A percentile compares a stretch with the other conserved stretches of the same genome.
Evolutionary conservation across 2,329 filamentous ascomycete species (phyloP).

Genomic region (Xylaria hypoxylon): DNA sequence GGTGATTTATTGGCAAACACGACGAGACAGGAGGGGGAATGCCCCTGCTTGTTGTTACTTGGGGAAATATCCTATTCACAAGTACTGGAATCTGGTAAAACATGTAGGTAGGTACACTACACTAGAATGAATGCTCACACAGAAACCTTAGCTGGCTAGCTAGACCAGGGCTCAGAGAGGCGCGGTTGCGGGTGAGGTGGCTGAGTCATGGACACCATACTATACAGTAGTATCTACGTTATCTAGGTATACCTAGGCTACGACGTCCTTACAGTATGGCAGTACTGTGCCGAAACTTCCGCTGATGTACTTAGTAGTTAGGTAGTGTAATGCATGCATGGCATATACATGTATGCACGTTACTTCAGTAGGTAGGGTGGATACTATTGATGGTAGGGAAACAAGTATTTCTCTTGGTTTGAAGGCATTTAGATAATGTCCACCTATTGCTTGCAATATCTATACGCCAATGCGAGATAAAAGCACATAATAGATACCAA

Average conservation of each 20-base stretch:
- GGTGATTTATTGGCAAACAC: background rate
- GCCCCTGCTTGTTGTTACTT: conserved; percentile 1
- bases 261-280: conserved; percentile 18
- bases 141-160: too few relatives aligned
- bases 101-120: conserved; percentile 1
- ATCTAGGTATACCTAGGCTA: conserved; percentile 17
- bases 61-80: background rate
- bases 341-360: conserved; percentile 17
- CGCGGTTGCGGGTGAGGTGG: conserved; percentile 27
- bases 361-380: conserved; percentile 14
- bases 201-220: conserved; percentile 29
- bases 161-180: conserved; percentile 13
- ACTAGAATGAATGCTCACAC: background rate
- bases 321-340: conserved; percentile 31
- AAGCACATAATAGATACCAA: background rate
- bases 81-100: background rate
- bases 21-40: background rate
- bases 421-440: background rate
- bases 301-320: conserved; percentile 1
- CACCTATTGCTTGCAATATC: background rate
- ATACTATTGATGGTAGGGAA: conserved; percentile 9
- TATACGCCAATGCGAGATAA: background rate
- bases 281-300: conserved; percentile 30
- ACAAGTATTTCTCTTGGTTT: conserved; percentile 3
- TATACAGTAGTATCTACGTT: conserved; percentile 7